Base-by-base conservation (phyloP, 2,329 filamentous ascomycete species). In the Aspergillus eucalypticola region DNA sequence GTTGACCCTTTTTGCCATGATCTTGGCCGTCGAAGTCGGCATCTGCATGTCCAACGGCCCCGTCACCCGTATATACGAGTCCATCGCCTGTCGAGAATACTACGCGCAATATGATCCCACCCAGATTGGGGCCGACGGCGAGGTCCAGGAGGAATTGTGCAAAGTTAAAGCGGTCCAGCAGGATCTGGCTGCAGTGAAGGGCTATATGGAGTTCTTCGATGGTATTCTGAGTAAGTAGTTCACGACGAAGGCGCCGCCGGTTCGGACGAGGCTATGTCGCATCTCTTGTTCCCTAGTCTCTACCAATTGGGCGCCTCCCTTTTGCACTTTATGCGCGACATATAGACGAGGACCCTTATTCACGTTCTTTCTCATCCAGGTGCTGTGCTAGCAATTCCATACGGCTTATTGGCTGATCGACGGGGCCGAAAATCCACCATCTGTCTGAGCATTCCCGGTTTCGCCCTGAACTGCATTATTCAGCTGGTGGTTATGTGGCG, bases 141-240 rank as follows among this genome's bases (percentile, higher is more conserved):
- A 74, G 23, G 76, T 84, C 15, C 70, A 75, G 1, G 82, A 84
- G 71, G 71, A 74, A n/a, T 64, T 79, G 63, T 84, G 82, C 68
- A 84, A 84, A 70, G 69, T 78, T n/a, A 75, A 78, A 32, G 73
- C 73, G 44, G 75, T 84, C 19, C 81, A 83, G 64, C 74, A 79
- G 50, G 77, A 80, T 66, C 64, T 83, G 64, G 81, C 81, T 1
- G 78, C 79, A 56, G 78, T 84, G 11, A 81, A 82, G 63, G 81
- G 80, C 2, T 81, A 81, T 71, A 75, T 78, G 67, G 79, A 81
- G 61, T 80, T 80, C 56, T 83, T 82, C 60, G 79, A 82, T 65
- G 78, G 76, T 3, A 60, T 76, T 29, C 60, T 77, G 39, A 75
- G 76, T 76, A 73, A 42, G 73, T n/a, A n/a, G n/a, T n/a, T 64